A percentile compares a stretch with the other conserved stretches of the same genome.
Conservation (phyloP, 495 filamentous ascomycete genomes). For the Aspergillus carlsbadensis region DNA sequence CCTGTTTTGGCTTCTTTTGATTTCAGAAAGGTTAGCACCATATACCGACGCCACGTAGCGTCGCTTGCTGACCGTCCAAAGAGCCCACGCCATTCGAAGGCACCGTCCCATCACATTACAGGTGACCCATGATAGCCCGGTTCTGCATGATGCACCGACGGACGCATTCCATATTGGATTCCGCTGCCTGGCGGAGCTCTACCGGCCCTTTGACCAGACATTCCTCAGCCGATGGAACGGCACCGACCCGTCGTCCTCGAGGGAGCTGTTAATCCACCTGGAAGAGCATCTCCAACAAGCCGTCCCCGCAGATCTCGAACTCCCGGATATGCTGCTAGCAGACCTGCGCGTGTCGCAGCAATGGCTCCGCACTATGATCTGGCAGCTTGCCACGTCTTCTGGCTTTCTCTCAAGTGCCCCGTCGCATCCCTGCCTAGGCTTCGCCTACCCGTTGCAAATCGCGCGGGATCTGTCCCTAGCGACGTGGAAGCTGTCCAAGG, state of each 20-base stretch:
- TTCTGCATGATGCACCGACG: conserved; percentile 40
- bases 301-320: conserved; percentile 59
- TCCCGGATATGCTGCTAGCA: conserved; percentile 59
- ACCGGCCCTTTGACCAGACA: conserved; percentile 68
- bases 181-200: conserved; percentile 63
- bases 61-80: too few species aligned
- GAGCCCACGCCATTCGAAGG: conserved; percentile 70
- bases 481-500: conserved; percentile 61
- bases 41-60: too few species aligned
- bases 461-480: conserved; percentile 67
- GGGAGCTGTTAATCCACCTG: conserved; percentile 57
- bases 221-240: conserved; percentile 76
- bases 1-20: conserved; percentile 71
- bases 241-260: conserved; percentile 54
- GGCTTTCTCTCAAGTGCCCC: conserved; percentile 53
- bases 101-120: conserved; percentile 71
- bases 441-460: conserved; percentile 68
- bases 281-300: conserved; percentile 67
- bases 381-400: conserved; percentile 60
- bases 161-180: conserved; percentile 48
- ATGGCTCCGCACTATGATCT: conserved; percentile 74
- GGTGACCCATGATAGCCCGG: conserved; percentile 62
- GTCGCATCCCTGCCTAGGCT: conserved; percentile 60
- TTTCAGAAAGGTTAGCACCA: conserved; percentile 60
- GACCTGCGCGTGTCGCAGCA: conserved; percentile 70